phyloP scores from a whole-genome alignment of 2,329 filamentous ascomycete genomes.

The Lachnellula arida region DNA sequence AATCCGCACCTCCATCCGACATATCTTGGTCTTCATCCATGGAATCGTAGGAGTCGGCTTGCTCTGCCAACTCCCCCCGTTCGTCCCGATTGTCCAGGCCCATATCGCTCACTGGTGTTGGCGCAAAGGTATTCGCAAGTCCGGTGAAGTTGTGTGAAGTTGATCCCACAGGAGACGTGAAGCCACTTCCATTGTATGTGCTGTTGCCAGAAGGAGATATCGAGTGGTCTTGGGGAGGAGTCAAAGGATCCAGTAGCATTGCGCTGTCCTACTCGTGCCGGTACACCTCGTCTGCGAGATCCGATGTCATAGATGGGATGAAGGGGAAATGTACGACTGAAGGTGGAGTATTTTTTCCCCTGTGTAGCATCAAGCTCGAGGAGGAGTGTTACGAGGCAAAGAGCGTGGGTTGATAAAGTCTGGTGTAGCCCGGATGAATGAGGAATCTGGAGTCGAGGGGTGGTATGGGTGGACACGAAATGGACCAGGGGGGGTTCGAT shows the following conservation, averaged over 20 bases:
- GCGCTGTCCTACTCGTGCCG: constrained; percentile 16
- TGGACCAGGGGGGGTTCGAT: constrained; percentile 1
- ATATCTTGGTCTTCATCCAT: constrained; percentile 29
- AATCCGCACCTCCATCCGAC: constrained; percentile 26
- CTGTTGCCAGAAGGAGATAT: constrained; percentile 14
- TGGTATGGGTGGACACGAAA: not conserved
- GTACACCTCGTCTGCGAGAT: constrained; percentile 7
- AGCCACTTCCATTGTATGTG: constrained; percentile 13
- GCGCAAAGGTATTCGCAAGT: not conserved
- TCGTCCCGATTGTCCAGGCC: constrained; percentile 11
- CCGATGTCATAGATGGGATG: constrained; percentile 19
- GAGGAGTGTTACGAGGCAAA: constrained; percentile 6
- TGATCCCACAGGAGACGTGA: constrained; percentile 1
- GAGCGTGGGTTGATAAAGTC: constrained; percentile 8
- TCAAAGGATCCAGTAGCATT: constrained; percentile 25
- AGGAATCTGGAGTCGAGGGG: constrained; percentile 17
- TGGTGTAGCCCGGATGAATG: constrained; percentile 14
- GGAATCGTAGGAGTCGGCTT: constrained; percentile 5
- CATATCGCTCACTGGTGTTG: constrained; percentile 16
- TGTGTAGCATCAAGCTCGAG: constrained; percentile 14
- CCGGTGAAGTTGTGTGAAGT: not conserved
- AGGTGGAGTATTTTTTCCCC: constrained; percentile 4
- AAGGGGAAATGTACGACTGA: constrained; percentile 12
- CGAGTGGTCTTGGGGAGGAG: constrained; percentile 22
- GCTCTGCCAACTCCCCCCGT: constrained; percentile 11